phyloP scores from a whole-genome alignment of 371 early-diverging fungal genomes.

The Mucor plumbeus region DNA sequence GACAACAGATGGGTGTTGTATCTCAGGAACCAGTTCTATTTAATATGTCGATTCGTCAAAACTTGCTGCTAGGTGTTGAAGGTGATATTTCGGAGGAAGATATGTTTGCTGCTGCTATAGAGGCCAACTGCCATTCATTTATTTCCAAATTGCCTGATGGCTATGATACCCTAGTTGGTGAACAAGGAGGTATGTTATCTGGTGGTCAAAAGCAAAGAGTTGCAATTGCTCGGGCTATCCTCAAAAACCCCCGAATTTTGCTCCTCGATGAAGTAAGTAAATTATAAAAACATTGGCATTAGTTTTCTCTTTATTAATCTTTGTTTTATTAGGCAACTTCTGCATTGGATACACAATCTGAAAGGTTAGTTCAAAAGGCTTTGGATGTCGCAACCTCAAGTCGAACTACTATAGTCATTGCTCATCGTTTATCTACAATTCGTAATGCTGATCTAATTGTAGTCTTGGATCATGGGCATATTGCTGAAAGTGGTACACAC shows the following conservation, averaged over 20 bases:
- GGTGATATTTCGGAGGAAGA: constrained; percentile 59
- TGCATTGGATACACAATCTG: constrained; percentile 80
- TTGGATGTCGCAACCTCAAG: constrained; percentile 76
- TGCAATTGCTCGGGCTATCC: constrained; percentile 55
- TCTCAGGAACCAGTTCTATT: constrained; percentile 90
- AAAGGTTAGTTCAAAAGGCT: constrained; percentile 81
- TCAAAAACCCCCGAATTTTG: constrained; percentile 50
- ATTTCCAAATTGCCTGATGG: constrained; percentile 76
- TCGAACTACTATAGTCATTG: constrained; percentile 92
- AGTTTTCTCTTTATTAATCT: too few relatives aligned
- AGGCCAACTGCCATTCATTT: constrained; percentile 79
- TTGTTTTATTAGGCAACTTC: constrained; percentile 65
- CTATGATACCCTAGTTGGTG: constrained; percentile 74
- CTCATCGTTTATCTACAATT: constrained; percentile 87
- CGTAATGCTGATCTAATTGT: constrained; percentile 85
- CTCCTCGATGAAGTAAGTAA: constrained; percentile 52
- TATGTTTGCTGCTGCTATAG: constrained; percentile 63
- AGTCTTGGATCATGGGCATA: constrained; percentile 74
- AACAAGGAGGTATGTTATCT: constrained; percentile 75
- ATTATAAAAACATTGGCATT: too few relatives aligned
- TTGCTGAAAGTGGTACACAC: constrained; percentile 79
- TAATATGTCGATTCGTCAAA: constrained; percentile 80
- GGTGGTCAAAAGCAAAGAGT: constrained; percentile 78
- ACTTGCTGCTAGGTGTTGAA: constrained; percentile 71
- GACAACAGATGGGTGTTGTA: constrained; percentile 84